Evolutionary conservation across 768 basidiomycete genomes (phyloP), one percentile per base, ranked within the genome.

Genomic region (Suillus fuscotomentosus): DNA sequence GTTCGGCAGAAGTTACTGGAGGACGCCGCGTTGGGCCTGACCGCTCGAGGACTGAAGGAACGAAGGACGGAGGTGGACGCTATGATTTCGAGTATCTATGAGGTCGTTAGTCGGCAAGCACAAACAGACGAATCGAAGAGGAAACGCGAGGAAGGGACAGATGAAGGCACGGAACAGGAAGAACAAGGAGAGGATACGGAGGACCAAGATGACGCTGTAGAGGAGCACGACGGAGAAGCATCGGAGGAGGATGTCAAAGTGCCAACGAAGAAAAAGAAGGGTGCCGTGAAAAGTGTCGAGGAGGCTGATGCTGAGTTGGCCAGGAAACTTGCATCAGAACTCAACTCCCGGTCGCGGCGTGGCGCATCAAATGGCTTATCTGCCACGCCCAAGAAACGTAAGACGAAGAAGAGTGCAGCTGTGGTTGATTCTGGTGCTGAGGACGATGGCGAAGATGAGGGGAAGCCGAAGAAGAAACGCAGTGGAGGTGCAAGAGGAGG

Each of bases 1-100:
- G 94, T 97, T 70, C 87, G 95, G 68, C 90, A 89, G 72, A 85
- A 87, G 10, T 95, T 66, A 70, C 69, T 85, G 63, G 85, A 85
- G 65, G 71, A 76, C 38, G 64, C 63, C 61, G 78, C 65, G 82
- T 86, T 75, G 10, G 76, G 81, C 22, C 72, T 92, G 61, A 86
- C 88, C 9, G 63, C 81, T 31, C 87, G 87, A 36, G 77, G 83
- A 60, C 73, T 96, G 65, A 90, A 88, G 71, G 82, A 85, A 68
- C 77, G 90, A 76, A 91, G 89, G 71, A 74, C 78, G 20, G 87
- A 84, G 24, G 84, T 97, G 63, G 89, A 96, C 75, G 74, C 74
- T 10, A 73, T 92, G 62, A 95, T 96, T 72, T 75, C 82, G 50
- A 79, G 70, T 68, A 84, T 92, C 59, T 94, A 88, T 72, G 85